Percentiles rank a stretch among this genome's conserved stretches.
Evolutionary conservation across 208 protist genomes (phyloP).

Genomic region (Sergeia podlipaevii): DNA sequence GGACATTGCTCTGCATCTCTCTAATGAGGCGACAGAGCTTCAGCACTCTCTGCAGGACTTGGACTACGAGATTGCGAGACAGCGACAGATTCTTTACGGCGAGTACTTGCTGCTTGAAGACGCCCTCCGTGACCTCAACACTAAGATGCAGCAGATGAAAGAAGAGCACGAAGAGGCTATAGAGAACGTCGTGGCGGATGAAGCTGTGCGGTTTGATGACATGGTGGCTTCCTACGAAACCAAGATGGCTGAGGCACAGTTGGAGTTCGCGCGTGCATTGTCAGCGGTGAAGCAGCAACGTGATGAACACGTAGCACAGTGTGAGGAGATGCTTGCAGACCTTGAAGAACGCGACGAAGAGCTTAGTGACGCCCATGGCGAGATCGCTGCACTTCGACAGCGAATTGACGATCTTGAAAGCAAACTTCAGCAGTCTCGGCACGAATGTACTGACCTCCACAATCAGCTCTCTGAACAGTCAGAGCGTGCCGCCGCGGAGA

Average conservation of each 20-base stretch:
- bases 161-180: constrained; percentile 68
- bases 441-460: constrained; percentile 7
- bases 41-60: constrained; percentile 57
- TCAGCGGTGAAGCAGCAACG: background rate
- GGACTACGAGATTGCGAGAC: constrained; percentile 48
- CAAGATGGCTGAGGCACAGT: constrained; percentile 8
- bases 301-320: constrained; percentile 1
- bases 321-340: constrained; percentile 6
- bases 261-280: constrained; percentile 11
- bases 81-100: constrained; percentile 65
- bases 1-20: constrained; percentile 45
- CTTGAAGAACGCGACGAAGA: constrained; percentile 3
- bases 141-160: constrained; percentile 71
- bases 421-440: constrained; percentile 5
- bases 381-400: constrained; percentile 3
- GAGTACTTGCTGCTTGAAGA: constrained; percentile 64
- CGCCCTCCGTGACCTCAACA: constrained; percentile 51
- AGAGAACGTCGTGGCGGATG: constrained; percentile 54
- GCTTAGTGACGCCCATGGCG: constrained; percentile 1
- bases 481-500: background rate
- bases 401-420: constrained; percentile 13
- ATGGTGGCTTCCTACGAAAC: constrained; percentile 35
- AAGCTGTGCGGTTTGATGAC: constrained; percentile 30
- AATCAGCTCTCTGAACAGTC: constrained; percentile 8
- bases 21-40: constrained; percentile 50